A percentile compares a stretch with the other conserved stretches of the same genome.
These are phyloP conservation scores for Picea sitchensis DNA, from an alignment of 75 land plant species.

Conservation along the genomic window DNA sequence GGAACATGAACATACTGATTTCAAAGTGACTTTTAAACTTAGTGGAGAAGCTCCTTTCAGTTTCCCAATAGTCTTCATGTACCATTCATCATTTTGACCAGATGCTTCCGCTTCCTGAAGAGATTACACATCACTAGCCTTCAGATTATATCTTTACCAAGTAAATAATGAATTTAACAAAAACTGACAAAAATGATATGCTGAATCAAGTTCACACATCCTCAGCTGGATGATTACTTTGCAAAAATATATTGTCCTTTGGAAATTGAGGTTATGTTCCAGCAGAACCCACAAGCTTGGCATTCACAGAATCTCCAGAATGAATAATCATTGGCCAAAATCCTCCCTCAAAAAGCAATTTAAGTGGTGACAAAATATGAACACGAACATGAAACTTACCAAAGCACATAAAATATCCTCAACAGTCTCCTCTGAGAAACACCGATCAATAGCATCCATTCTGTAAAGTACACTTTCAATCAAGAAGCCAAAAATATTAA, in stretches of 20 bases:
- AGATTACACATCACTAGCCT: not conserved
- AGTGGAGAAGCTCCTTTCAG: constrained; percentile 83
- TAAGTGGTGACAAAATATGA: not conserved
- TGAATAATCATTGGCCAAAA: not conserved
- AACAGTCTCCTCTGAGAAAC: constrained; percentile 71
- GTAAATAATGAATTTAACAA: not conserved
- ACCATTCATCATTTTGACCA: constrained; percentile 57
- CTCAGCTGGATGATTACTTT: not conserved
- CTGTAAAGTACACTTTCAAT: constrained; percentile 24
- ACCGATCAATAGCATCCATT: constrained; percentile 61
- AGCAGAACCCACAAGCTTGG: not conserved
- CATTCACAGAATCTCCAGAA: not conserved
- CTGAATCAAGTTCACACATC: too few relatives aligned
- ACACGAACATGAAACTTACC: constrained; percentile 32
- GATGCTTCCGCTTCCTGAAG: constrained; percentile 49
- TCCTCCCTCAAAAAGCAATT: not conserved
- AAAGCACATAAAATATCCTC: constrained; percentile 76
- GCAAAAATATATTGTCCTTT: not conserved
- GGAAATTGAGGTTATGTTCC: not conserved
- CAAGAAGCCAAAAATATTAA: not conserved
- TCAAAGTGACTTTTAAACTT: constrained; percentile 81
- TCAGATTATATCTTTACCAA: not conserved
- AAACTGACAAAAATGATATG: not conserved
- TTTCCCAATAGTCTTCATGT: constrained; percentile 41
- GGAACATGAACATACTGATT: constrained; percentile 60